Evolutionary conservation across 441 rosid genomes (phyloP).

Genomic region (Metrosideros polymorpha): DNA sequence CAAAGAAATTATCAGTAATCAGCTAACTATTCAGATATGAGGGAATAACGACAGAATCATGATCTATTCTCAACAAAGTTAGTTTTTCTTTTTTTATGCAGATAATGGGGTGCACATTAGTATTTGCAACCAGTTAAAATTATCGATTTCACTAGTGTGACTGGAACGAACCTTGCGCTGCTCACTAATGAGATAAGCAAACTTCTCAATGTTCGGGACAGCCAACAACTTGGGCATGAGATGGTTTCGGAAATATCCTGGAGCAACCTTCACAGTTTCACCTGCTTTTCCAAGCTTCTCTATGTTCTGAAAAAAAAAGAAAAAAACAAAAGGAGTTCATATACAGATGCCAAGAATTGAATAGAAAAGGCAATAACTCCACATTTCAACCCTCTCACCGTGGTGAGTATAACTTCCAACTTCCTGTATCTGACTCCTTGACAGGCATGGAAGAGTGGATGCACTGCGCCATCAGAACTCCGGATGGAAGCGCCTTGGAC

Average conservation of each 20-base stretch:
- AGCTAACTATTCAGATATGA: background rate
- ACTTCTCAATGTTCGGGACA: conserved; percentile 88
- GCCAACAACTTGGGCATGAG: conserved; percentile 97
- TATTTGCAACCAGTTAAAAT: background rate
- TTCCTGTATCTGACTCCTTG: conserved; percentile 69
- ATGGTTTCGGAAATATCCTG: conserved; percentile 86
- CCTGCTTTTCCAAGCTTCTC: conserved; percentile 96
- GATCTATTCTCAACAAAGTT: background rate
- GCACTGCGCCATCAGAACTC: conserved; percentile 27
- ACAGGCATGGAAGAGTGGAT: conserved; percentile 46
- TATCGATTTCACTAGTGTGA: background rate
- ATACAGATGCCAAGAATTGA: background rate
- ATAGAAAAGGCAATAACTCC: background rate
- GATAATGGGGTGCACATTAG: background rate
- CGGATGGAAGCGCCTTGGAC: conserved; percentile 16
- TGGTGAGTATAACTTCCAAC: conserved; percentile 77
- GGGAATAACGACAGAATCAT: background rate
- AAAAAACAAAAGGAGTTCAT: background rate
- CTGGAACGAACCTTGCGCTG: conserved; percentile 59
- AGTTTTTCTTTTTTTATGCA: background rate
- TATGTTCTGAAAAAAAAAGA: conserved; percentile 44
- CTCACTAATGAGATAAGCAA: conserved; percentile 72
- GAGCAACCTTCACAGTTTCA: conserved; percentile 85
- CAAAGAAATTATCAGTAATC: background rate
- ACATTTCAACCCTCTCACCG: conserved; percentile 23